Percentiles rank a stretch among this genome's conserved stretches.
Evolutionary conservation across 1,284 basidiomycete species (phyloP).

Genomic region (Schizophyllum commune): DNA sequence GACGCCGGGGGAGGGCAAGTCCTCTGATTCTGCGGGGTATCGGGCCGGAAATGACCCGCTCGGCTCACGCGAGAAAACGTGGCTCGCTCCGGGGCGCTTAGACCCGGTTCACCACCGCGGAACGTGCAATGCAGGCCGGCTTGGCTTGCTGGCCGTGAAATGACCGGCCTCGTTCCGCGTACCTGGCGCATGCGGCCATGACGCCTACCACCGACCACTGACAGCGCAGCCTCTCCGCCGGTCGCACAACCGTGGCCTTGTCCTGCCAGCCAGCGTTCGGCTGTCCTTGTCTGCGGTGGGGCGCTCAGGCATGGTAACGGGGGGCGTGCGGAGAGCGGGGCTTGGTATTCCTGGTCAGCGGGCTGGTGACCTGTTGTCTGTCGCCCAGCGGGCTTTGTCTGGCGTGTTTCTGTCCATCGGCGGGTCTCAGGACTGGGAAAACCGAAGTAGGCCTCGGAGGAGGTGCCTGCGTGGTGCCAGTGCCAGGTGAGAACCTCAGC

Average conservation of each 20-base stretch:
- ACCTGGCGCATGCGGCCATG: not conserved
- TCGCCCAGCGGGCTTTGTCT: not conserved
- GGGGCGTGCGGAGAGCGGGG: not conserved
- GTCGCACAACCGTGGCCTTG: not conserved
- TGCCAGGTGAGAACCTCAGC: not conserved
- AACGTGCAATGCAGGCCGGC: not conserved
- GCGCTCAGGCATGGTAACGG: not conserved
- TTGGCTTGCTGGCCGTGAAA: not conserved
- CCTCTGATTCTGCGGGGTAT: no score
- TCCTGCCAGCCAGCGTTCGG: no score
- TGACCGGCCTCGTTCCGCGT: not conserved
- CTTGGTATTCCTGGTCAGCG: not conserved
- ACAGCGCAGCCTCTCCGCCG: not conserved
- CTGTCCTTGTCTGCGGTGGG: not conserved
- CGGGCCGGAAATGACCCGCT: no score
- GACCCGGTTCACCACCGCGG: no score
- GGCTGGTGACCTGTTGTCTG: no score
- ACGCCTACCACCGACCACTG: not conserved
- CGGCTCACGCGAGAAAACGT: no score
- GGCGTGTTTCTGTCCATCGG: not conserved
- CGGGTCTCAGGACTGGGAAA: not conserved
- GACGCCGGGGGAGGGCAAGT: no score
- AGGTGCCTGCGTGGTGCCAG: not conserved
- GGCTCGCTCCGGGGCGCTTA: no score
- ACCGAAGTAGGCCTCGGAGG: no score